Percentiles rank a stretch among this genome's conserved stretches.
phyloP scores from a whole-genome alignment of 805 yeast genomes.

The Metschnikowia proteae region DNA sequence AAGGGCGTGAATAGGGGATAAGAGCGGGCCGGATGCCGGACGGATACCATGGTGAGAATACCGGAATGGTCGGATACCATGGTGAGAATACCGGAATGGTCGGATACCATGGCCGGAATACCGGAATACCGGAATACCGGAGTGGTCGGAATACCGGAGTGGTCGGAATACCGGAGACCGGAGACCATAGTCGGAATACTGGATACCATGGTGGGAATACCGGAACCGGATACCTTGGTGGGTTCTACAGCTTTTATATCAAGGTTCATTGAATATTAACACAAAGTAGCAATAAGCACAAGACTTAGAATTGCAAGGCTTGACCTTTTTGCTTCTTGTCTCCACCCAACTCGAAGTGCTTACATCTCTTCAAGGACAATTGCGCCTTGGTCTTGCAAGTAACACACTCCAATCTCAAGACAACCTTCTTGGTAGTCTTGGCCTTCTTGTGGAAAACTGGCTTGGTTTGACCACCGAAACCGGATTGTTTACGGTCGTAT shows the following conservation, averaged over 20 bases:
- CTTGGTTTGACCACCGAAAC: conserved; percentile 99
- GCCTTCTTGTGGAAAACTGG: conserved; percentile 99
- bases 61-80: too few relatives aligned
- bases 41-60: too few relatives aligned
- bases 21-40: background rate
- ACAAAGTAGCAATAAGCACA: background rate
- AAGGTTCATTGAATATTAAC: conserved; percentile 4
- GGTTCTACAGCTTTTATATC: background rate
- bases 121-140: too few relatives aligned
- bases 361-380: conserved; percentile 97
- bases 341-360: conserved; percentile 99
- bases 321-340: conserved; percentile 99
- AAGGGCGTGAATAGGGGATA: background rate
- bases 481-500: conserved; percentile 99
- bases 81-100: too few relatives aligned
- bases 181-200: too few relatives aligned
- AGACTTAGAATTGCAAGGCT: conserved; percentile 90
- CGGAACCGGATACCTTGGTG: too few relatives aligned
- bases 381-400: conserved; percentile 98
- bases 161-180: too few relatives aligned
- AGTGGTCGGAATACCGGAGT: too few relatives aligned
- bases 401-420: conserved; percentile 98
- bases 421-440: conserved; percentile 99
- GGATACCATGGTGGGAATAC: too few relatives aligned
- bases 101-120: too few relatives aligned